Evolutionary conservation across 257 asterid genomes (phyloP).

Genomic region (Nicotiana knightiana): DNA sequence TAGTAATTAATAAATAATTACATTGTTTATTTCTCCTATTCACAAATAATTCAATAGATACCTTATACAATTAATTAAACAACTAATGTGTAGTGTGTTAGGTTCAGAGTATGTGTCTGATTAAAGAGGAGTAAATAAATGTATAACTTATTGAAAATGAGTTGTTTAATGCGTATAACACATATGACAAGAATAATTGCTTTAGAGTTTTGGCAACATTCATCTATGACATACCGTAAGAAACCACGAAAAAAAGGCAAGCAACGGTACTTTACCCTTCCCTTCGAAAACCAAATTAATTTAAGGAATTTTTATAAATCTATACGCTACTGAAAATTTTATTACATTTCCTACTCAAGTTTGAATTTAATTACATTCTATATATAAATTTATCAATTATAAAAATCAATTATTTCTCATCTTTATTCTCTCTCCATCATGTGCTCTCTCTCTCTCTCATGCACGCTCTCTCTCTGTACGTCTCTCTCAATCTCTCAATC

Average conservation of each 20-base stretch:
- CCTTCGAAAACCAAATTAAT: background rate
- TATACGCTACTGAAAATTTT: too few species aligned
- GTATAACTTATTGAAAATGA: background rate
- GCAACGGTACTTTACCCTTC: background rate
- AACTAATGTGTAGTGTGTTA: background rate
- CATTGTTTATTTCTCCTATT: background rate
- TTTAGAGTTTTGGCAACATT: background rate
- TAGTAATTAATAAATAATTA: background rate
- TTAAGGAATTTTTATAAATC: too few species aligned
- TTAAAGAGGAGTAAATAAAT: background rate
- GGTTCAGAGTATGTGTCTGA: background rate
- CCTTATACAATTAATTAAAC: background rate
- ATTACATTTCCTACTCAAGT: too few species aligned
- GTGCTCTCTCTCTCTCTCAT: too few species aligned
- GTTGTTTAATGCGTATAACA: background rate
- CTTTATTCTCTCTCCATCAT: too few species aligned
- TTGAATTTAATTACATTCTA: too few species aligned
- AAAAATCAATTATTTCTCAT: too few species aligned
- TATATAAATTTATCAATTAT: too few species aligned
- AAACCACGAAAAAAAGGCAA: background rate
- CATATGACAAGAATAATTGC: background rate
- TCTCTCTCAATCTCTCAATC: too few species aligned
- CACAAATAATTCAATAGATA: background rate
- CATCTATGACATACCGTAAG: background rate
- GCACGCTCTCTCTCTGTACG: too few species aligned